These are phyloP conservation scores for Rauvolfia tetraphylla DNA, from an alignment of 257 asterid genomes.

Conservation along the genomic window DNA sequence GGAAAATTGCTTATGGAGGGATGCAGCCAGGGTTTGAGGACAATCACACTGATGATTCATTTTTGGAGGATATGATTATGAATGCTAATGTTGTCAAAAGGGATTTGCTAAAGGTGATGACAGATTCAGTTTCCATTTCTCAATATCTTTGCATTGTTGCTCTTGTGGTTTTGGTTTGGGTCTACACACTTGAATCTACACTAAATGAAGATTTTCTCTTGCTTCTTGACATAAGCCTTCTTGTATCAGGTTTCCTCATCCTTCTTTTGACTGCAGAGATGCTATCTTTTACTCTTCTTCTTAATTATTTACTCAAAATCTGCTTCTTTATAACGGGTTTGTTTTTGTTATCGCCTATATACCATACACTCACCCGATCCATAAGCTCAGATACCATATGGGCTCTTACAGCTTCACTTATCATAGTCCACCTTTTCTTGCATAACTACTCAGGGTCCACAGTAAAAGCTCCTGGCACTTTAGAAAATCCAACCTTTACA, in stretches of 20 bases:
- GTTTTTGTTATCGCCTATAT: slow-evolving; percentile 71
- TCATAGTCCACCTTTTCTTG: slow-evolving; percentile 40
- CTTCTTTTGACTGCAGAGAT: slow-evolving; percentile 67
- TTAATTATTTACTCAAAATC: slow-evolving; percentile 54
- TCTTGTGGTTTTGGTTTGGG: slow-evolving; percentile 88
- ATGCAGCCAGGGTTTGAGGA: slow-evolving; percentile 92
- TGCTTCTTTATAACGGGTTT: slow-evolving; percentile 69
- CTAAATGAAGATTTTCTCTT: slow-evolving; percentile 53
- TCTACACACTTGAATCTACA: slow-evolving; percentile 60
- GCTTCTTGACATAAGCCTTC: slow-evolving; percentile 60
- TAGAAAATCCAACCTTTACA: slow-evolving; percentile 45
- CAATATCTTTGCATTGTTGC: slow-evolving; percentile 81
- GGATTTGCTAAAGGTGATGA: slow-evolving; percentile 77
- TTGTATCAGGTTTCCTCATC: slow-evolving; percentile 57
- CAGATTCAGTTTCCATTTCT: slow-evolving; percentile 79
- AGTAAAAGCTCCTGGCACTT: slow-evolving; percentile 56
- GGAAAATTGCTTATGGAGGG: slow-evolving; percentile 89
- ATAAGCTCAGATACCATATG: slow-evolving; percentile 89
- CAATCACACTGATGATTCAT: slow-evolving; percentile 85
- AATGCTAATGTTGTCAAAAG: slow-evolving; percentile 90
- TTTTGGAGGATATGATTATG: slow-evolving; percentile 92
- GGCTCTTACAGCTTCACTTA: slow-evolving; percentile 75
- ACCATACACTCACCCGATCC: slow-evolving; percentile 79
- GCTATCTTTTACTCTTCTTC: slow-evolving; percentile 50
- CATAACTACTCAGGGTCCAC: slow-evolving; percentile 47